Evolutionary conservation across 257 asterid genomes (phyloP).

Genomic region (Jaltomata sinuosa): DNA sequence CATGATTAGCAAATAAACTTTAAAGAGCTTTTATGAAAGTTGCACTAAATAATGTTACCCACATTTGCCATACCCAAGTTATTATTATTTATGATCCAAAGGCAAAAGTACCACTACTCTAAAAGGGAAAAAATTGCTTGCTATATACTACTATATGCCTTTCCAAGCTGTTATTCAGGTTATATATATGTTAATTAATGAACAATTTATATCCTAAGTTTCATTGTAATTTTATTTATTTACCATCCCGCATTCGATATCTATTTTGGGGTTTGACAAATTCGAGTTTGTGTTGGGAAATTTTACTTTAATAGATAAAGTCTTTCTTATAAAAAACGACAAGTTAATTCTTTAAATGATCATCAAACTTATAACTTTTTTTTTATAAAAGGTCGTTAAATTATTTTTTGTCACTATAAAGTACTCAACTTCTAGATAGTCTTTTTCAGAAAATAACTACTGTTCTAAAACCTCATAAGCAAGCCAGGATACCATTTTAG

Average conservation of each 20-base stretch:
- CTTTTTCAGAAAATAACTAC: neutral
- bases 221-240: neutral
- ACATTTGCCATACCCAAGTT: neutral
- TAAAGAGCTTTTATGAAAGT: neutral
- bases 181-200: neutral
- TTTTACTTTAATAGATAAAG: neutral
- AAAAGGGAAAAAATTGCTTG: neutral
- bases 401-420: neutral
- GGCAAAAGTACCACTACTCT: neutral
- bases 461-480: neutral
- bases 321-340: fast-evolving
- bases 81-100: neutral
- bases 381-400: neutral
- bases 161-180: neutral
- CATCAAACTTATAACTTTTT: neutral
- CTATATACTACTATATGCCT: neutral
- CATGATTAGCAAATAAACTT: neutral
- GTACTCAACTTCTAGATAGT: fast-evolving
- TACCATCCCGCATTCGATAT: neutral
- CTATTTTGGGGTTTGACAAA: neutral
- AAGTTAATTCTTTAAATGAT: neutral
- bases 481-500: too few species aligned
- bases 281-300: neutral
- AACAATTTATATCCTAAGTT: neutral
- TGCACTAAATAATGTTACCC: neutral